These are phyloP conservation scores for Raphidocelis subcapitata DNA, from an alignment of 139 green algal species.

Conservation along the genomic window DNA sequence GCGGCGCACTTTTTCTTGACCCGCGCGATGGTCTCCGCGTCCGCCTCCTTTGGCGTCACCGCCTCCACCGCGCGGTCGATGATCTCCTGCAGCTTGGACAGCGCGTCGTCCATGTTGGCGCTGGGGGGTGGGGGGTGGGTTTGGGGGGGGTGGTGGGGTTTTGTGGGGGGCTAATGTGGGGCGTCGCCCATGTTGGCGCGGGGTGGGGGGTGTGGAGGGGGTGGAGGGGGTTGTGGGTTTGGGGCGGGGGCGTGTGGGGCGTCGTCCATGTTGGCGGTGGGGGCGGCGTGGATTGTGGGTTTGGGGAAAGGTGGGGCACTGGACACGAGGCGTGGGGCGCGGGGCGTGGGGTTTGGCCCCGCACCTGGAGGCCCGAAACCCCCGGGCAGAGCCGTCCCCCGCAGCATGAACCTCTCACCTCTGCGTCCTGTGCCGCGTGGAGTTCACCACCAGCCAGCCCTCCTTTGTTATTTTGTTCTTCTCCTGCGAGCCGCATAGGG, in stretches of 20 bases:
- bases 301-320: too few relatives aligned
- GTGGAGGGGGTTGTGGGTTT: too few relatives aligned
- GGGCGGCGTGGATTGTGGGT: too few relatives aligned
- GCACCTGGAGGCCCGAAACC: too few relatives aligned
- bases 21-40: slow-evolving; percentile 61
- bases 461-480: slow-evolving; percentile 95
- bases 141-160: background rate
- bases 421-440: slow-evolving; percentile 81
- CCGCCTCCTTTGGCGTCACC: slow-evolving; percentile 67
- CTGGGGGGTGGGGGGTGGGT: slow-evolving; percentile 39
- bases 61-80: slow-evolving; percentile 77
- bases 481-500: slow-evolving; percentile 67
- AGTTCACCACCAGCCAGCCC: slow-evolving; percentile 86
- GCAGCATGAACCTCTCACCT: too few relatives aligned
- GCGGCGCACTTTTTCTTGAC: slow-evolving; percentile 75
- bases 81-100: slow-evolving; percentile 87
- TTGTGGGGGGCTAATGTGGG: background rate
- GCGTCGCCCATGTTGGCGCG: too few relatives aligned
- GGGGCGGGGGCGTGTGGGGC: too few relatives aligned
- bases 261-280: too few relatives aligned
- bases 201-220: too few relatives aligned
- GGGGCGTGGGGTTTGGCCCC: too few relatives aligned
- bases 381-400: too few relatives aligned
- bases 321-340: too few relatives aligned
- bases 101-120: slow-evolving; percentile 87